Evolutionary conservation across 768 basidiomycete species (phyloP).

Genomic region (Leccinum variicolor): DNA sequence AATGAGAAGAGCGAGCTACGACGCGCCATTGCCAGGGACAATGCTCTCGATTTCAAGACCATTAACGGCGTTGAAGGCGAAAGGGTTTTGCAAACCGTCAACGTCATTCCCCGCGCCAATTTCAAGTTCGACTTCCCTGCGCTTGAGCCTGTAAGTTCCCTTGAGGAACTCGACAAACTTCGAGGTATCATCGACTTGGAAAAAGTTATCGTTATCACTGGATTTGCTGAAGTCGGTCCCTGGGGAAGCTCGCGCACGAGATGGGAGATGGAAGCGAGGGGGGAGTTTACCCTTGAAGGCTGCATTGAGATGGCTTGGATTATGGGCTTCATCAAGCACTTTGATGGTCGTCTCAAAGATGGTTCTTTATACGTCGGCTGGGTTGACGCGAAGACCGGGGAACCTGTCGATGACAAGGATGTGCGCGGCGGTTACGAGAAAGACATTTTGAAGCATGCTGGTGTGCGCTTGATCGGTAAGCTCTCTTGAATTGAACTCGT

Average conservation of each 20-base stretch:
- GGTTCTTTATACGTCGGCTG: slow-evolving; percentile 94
- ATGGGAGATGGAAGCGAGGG: slow-evolving; percentile 99
- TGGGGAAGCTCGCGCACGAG: slow-evolving; percentile 98
- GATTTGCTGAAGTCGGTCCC: slow-evolving; percentile 95
- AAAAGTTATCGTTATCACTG: slow-evolving; percentile 93
- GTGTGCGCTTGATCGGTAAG: slow-evolving; percentile 91
- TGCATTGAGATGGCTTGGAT: slow-evolving; percentile 99
- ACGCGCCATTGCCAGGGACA: slow-evolving; percentile 90
- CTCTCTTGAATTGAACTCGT: background rate
- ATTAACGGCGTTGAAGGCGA: slow-evolving; percentile 90
- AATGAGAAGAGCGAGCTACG: slow-evolving; percentile 89
- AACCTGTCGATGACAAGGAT: slow-evolving; percentile 98
- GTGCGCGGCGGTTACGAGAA: slow-evolving; percentile 92
- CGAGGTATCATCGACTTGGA: slow-evolving; percentile 92
- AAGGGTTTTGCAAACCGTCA: slow-evolving; percentile 85
- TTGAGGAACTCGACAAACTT: slow-evolving; percentile 73
- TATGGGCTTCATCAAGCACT: slow-evolving; percentile 98
- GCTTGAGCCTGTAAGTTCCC: slow-evolving; percentile 67
- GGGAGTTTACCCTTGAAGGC: slow-evolving; percentile 96
- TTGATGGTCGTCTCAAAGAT: slow-evolving; percentile 93
- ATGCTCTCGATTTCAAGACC: slow-evolving; percentile 92
- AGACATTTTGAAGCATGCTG: slow-evolving; percentile 86
- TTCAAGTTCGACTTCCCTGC: slow-evolving; percentile 94
- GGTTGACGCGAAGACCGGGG: slow-evolving; percentile 91
- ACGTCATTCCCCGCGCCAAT: slow-evolving; percentile 95